Evolutionary conservation across 352 stramenopile species (phyloP), one percentile per base, ranked within the genome.

Genomic region (Phytophthora cactorum): DNA sequence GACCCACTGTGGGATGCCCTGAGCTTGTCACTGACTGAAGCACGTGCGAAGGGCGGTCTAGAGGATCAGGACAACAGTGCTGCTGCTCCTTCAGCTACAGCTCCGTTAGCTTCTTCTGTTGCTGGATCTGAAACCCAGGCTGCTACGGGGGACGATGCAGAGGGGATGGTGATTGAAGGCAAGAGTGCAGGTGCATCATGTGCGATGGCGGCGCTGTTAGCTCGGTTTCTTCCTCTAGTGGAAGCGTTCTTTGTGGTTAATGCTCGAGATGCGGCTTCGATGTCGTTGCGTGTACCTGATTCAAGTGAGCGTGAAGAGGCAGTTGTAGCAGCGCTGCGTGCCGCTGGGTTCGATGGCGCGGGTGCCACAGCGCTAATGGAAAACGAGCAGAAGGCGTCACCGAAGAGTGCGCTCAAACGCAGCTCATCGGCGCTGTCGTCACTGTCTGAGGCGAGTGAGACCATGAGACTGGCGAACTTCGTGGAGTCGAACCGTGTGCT

Each of bases 211-310:
- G 96, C 96, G 27, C 76, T 99, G 32, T 81, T 99, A n/a, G 97
- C 93, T 5, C 87, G 97, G 28, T 99, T 99, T 74, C 84, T 99
- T 58, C 97, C 97, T 3, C 96, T 98, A 59, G 97, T 99, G 58
- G 97, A 99, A 72, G 93, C 95, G 14, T 99, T 99, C 75, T 99
- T 99, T 72, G 96, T 99, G 29, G 96, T 99, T 3, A 99, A 98
- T 78, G 92, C 95, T 34, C 89, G 91, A 58, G 87, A 98, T 70
- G 78, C 79, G 7, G 84, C 84, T 2, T 90, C 82, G 0, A 95
- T 97, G 86, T 79, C 78, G 4, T 59, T 96, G 27, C 77, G 81
- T 29, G 66, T 93, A 34, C 88, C 89, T 0, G 85, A 92, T 59
- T 89, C 84, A 15, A 84, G 63, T 2, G 86, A 95, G 66, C 82